Base-by-base conservation (phyloP, 116 monocot genomes). In the Phalaenopsis hybrid region DNA sequence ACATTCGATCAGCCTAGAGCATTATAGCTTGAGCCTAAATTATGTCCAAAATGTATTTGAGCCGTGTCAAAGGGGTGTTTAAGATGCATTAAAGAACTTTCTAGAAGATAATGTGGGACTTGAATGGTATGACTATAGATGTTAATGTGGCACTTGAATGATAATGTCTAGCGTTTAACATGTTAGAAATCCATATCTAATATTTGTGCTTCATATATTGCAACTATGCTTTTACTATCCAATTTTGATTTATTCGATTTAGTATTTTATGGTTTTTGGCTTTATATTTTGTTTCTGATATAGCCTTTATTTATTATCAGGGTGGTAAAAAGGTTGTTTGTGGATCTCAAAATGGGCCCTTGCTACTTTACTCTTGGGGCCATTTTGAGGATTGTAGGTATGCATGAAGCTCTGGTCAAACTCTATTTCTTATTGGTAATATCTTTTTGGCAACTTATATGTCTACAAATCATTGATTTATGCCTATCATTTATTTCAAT, bases 311-410 rank as follows among this genome's bases (percentile, higher is more conserved):
- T 43, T 80, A 15, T 44, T 82, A 3, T 51, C 78, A 97, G 97
- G 87, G 92, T 89, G 93, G 94, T 76, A 78, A 84, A 83, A 97
- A 97, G 85, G 90, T 97, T 79, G 78, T 94, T 65, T 97, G 93
- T 88, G 97, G 97, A 79, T 89, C 94, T 75, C 92, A 92, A 81
- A 91, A 83, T 59, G 97, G 97, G 83, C 88, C 89, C 44, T 57
- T 94, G 57, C 83, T 97, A 74, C 77, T 97, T 44, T 97, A 93
- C 84, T 92, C 94, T 55, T 97, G 94, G 97, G 94, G 97, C 41
- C 85, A 86, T 85, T 91, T 97, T 55, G 83, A 90, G 78, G 97
- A 97, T 82, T 92, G 92, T 87, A 97, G 94, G 97, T 97, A 90
- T 75, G 4, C 82, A 31, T 51, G 45, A 57, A 51, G 57, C 73